A percentile compares a stretch with the other conserved stretches of the same genome.
Evolutionary conservation across 1,284 basidiomycete species (phyloP).

Genomic region (Tilletia horrida): DNA sequence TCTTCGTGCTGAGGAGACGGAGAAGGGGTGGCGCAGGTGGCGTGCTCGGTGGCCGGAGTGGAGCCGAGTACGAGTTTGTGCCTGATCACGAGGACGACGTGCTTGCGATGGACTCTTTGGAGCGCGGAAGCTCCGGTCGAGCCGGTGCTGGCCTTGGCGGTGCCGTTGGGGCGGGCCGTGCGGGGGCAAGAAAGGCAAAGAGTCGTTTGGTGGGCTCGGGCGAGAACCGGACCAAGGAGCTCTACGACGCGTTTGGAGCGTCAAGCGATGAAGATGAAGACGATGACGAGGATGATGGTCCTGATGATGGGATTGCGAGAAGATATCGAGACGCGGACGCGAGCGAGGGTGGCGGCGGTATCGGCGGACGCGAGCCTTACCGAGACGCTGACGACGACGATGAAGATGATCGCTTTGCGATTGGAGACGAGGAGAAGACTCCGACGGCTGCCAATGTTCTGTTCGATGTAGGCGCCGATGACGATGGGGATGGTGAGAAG

Average conservation of each 20-base stretch:
- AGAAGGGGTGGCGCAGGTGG: slow-evolving; percentile 55
- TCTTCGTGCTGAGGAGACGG: slow-evolving; percentile 62
- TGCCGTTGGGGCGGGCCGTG: neutral
- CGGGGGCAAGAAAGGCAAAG: slow-evolving; percentile 14
- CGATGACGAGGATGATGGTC: slow-evolving; percentile 22
- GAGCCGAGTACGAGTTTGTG: slow-evolving; percentile 65
- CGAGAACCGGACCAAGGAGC: slow-evolving; percentile 48
- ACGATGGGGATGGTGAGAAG: neutral
- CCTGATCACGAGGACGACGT: slow-evolving; percentile 64
- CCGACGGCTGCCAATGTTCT: neutral
- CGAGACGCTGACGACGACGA: slow-evolving; percentile 7
- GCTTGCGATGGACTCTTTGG: slow-evolving; percentile 48
- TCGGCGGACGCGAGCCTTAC: neutral
- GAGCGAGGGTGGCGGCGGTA: neutral
- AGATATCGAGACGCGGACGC: neutral
- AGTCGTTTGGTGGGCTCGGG: slow-evolving; percentile 20
- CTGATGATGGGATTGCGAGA: neutral
- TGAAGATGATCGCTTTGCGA: slow-evolving; percentile 11
- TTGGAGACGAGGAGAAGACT: slow-evolving; percentile 16
- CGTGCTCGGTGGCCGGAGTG: slow-evolving; percentile 35
- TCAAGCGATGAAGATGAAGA: slow-evolving; percentile 53
- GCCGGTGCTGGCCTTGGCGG: slow-evolving; percentile 24
- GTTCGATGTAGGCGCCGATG: slow-evolving; percentile 11
- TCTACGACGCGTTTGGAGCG: slow-evolving; percentile 49
- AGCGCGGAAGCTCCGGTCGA: slow-evolving; percentile 31